phyloP scores from a whole-genome alignment of 306 rosid species.

The Casuarina equisetifolia region DNA sequence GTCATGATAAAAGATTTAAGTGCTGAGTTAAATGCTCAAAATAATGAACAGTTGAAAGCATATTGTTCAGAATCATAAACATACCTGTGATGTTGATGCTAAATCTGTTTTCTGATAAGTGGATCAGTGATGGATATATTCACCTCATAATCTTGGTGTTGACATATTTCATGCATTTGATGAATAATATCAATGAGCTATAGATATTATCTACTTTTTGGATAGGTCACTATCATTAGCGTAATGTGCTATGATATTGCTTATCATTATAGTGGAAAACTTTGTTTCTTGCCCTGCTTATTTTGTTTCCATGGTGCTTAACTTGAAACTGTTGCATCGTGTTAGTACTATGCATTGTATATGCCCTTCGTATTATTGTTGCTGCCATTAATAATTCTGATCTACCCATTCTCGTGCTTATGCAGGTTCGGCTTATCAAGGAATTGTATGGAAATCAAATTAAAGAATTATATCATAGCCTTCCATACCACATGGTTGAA shows the following conservation, averaged over 20 bases:
- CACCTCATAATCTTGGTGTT: too few relatives aligned
- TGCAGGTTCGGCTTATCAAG: conserved; percentile 89
- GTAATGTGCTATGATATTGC: background rate
- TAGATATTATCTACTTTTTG: background rate
- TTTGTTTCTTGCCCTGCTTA: background rate
- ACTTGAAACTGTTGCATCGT: background rate
- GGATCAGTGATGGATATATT: too few relatives aligned
- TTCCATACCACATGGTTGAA: conserved; percentile 74
- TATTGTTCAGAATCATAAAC: too few relatives aligned
- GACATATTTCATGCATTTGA: too few relatives aligned
- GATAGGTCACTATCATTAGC: background rate
- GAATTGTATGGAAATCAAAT: conserved; percentile 95
- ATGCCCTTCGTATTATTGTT: background rate
- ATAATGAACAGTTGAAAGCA: too few relatives aligned
- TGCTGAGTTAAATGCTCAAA: too few relatives aligned
- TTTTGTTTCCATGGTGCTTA: background rate
- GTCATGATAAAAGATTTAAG: too few relatives aligned
- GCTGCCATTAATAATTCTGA: conserved; percentile 16
- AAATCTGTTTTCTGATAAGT: too few relatives aligned
- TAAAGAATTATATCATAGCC: conserved; percentile 75
- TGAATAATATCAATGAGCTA: background rate
- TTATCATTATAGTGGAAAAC: background rate
- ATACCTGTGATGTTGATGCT: too few relatives aligned
- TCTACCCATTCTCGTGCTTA: background rate
- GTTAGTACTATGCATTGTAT: background rate